Evolutionary conservation across 352 stramenopile species (phyloP), one percentile per base, ranked within the genome.

Genomic region (Phytophthora litchii): DNA sequence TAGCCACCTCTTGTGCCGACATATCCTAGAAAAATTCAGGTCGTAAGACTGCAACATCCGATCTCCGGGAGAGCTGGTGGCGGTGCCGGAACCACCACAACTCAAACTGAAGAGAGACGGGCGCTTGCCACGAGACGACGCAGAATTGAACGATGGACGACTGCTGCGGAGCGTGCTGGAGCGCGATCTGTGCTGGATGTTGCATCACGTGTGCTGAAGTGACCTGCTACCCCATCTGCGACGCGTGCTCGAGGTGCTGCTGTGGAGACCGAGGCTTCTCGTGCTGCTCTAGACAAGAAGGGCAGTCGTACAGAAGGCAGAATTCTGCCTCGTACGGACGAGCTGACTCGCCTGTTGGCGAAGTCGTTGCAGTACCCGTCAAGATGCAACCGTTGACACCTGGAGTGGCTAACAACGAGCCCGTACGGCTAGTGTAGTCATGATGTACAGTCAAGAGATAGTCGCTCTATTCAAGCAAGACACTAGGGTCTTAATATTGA

Each of bases 221-320:
- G 23, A 46, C 34, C 20, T 73, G 64, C 41, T 31, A 41, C 34
- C 59, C 64, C 11, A n/a, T 55, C 6, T 67, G 52, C 25, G 48
- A 69, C 29, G 23, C 21, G 32, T 66, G 53, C 32, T 64, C 64
- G 20, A 51, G 35, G 9, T 60, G 50, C 35, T 66, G 47, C 48
- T 70, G 59, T 31, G 64, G 64, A n/a, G 52, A 62, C 19, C 53
- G 48, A 1, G 64, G 64, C 34, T 66, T 73, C 25, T 55, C 53
- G 9, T 73, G 64, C 23, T 70, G 59, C 21, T 53, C 43, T 16
- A 54, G 50, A 16, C 14, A 47, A 32, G 60, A 66, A 27, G 23
- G 5, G 4, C 11, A 34, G 3, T 5, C 19, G 23, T 55, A 48
- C 49, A 47, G 40, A 11, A 38, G 43, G n/a, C 46, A 51, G 27